phyloP scores from a whole-genome alignment of 2,329 filamentous ascomycete species.

The Salinomyces thailandicus region DNA sequence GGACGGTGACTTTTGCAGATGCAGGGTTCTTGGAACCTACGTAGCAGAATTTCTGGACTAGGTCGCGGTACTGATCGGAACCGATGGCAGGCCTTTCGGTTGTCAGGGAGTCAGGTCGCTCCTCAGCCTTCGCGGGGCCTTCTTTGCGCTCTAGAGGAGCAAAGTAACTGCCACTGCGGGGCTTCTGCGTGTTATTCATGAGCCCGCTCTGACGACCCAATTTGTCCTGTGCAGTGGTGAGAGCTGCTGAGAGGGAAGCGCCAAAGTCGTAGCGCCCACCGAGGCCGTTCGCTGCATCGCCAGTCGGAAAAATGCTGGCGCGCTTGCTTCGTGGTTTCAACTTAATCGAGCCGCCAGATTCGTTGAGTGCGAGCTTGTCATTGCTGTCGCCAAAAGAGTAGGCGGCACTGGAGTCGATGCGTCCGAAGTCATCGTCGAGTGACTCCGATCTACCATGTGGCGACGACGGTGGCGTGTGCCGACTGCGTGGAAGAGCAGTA shows the following conservation, averaged over 20 bases:
- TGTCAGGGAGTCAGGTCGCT: slow-evolving; percentile 44
- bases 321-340: slow-evolving; percentile 57
- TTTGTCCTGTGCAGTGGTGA: slow-evolving; percentile 60
- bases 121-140: slow-evolving; percentile 19
- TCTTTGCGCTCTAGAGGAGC: slow-evolving; percentile 26
- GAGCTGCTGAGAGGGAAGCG: slow-evolving; percentile 76
- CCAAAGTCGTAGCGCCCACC: slow-evolving; percentile 93
- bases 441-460: slow-evolving; percentile 38
- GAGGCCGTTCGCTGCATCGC: slow-evolving; percentile 52
- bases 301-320: slow-evolving; percentile 46
- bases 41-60: slow-evolving; percentile 99
- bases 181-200: slow-evolving; percentile 28
- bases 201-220: slow-evolving; percentile 46
- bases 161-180: slow-evolving; percentile 31
- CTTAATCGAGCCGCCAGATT: slow-evolving; percentile 52
- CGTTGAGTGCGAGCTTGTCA: slow-evolving; percentile 42
- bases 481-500: slow-evolving; percentile 40
- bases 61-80: slow-evolving; percentile 86
- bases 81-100: slow-evolving; percentile 60
- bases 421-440: slow-evolving; percentile 61
- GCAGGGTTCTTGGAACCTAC: slow-evolving; percentile 58
- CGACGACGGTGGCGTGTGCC: slow-evolving; percentile 39
- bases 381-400: slow-evolving; percentile 35
- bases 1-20: slow-evolving; percentile 16
- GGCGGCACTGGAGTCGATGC: slow-evolving; percentile 35